Percentiles rank a stretch among this genome's conserved stretches.
phyloP scores from a whole-genome alignment of 192 early-diverging fungal species.

The Blastocladiella britannica region DNA sequence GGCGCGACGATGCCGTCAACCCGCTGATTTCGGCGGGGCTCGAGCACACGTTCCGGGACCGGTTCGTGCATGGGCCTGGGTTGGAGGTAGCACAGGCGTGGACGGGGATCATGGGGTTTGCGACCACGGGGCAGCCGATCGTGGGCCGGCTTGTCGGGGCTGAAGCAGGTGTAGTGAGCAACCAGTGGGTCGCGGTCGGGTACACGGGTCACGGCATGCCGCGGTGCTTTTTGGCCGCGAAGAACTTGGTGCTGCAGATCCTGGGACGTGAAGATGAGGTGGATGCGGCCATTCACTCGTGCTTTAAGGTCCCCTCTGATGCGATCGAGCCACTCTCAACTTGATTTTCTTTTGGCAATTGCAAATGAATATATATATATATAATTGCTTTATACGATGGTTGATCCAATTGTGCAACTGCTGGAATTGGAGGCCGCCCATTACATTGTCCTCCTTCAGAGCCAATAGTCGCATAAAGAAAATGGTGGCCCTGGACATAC shows the following conservation, averaged over 20 bases:
- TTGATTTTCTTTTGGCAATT: too few relatives aligned
- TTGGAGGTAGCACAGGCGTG: constrained; percentile 14
- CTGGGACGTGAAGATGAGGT: neutral
- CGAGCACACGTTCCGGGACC: constrained; percentile 5
- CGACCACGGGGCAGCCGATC: constrained; percentile 13
- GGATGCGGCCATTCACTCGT: neutral
- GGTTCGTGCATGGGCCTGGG: constrained; percentile 4
- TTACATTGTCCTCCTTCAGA: too few relatives aligned
- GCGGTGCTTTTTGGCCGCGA: constrained; percentile 8
- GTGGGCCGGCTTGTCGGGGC: constrained; percentile 11
- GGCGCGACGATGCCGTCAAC: constrained; percentile 13
- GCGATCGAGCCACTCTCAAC: neutral
- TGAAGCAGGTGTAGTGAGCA: neutral
- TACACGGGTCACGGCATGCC: constrained; percentile 31
- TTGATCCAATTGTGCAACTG: too few relatives aligned
- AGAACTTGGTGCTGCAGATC: neutral
- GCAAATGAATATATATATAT: too few relatives aligned
- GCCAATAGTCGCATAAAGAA: too few relatives aligned
- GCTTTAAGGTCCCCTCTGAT: neutral
- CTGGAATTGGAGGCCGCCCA: too few relatives aligned
- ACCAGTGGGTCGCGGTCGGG: constrained; percentile 15
- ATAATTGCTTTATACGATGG: too few relatives aligned
- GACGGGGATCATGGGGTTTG: constrained; percentile 28
- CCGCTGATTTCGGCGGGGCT: constrained; percentile 8
- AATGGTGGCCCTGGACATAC: too few relatives aligned